Evolutionary conservation across 768 basidiomycete species (phyloP), one percentile per base, ranked within the genome.

Genomic region (Hericium rajendrae): DNA sequence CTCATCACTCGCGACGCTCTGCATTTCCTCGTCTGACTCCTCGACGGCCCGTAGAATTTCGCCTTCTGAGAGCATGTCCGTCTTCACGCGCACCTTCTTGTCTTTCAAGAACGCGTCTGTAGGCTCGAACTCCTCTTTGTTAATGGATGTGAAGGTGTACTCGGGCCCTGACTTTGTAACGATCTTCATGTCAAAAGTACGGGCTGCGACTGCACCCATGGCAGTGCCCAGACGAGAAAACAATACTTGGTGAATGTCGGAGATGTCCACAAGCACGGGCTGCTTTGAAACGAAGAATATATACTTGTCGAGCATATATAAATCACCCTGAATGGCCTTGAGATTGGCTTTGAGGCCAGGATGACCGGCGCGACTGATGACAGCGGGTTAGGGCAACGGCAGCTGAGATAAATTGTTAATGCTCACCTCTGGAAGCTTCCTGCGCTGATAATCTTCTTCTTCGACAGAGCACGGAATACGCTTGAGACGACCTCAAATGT

Each of bases 201-300:
- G 88, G 1, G 91, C 90, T 1, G 91, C 88, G 20, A 86, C 82
- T 15, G 85, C 83, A 6, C 82, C 84, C 72, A 94, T 83, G 50
- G 86, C 87, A 1, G 88, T 84, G 15, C 95, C 91, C 15, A 98
- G 88, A 57, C 94, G 89, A 9, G 93, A 95, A 78, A 98, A 97
- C 53, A 92, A 78, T 58, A 90, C 88, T 70, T 88, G 86, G 61
- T 91, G 85, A 60, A 98, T 89, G 64, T 97, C 92, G 54, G 82
- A 80, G 61, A 94, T 84, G 64, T 95, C 91, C 64, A 97, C 80
- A 66, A 97, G 85, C 38, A 84, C 83, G 1, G 97, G 95, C 62
- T 90, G 86, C 71, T 98, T 97, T 56, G 95, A 94, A 60, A 98
- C 92, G 74, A 98, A 98, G 73, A 99, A 92, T 51, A 99, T 79